Conservation (phyloP, 345 rosid species). For the Isatis tinctoria region DNA sequence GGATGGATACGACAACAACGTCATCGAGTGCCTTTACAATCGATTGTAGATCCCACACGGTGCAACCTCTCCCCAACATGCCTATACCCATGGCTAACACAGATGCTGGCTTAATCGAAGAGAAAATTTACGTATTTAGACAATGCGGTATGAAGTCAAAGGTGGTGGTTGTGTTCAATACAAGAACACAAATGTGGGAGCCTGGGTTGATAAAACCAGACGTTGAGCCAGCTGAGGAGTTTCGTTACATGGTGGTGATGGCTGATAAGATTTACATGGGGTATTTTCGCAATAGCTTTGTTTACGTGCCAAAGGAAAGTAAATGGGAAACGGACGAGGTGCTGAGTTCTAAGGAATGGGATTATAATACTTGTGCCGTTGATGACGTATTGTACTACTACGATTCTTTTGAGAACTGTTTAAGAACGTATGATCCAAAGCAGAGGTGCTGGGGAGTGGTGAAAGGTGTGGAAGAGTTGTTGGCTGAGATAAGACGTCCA, state of each 20-base stretch:
- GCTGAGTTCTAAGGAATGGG: not conserved
- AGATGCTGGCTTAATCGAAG: not conserved
- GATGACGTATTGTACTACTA: not conserved
- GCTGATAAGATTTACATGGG: too few relatives aligned
- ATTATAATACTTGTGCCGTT: not conserved
- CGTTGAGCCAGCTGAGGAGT: not conserved
- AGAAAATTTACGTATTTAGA: not conserved
- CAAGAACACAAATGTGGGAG: constrained; percentile 1
- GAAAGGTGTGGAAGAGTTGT: too few relatives aligned
- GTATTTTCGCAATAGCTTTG: not conserved
- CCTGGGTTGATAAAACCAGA: not conserved
- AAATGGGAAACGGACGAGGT: not conserved
- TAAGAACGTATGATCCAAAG: not conserved
- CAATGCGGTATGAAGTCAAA: too few relatives aligned
- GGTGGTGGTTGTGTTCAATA: not conserved
- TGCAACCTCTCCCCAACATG: not conserved
- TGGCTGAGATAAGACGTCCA: too few relatives aligned
- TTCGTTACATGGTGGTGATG: not conserved
- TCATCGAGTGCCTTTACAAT: not conserved
- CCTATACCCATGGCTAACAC: not conserved
- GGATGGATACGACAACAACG: not conserved
- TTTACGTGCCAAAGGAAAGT: not conserved
- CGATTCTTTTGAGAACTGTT: not conserved
- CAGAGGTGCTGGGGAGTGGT: not conserved
- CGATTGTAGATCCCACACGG: not conserved